Conservation (phyloP, 352 stramenopile species). For the Phytophthora meadii region DNA sequence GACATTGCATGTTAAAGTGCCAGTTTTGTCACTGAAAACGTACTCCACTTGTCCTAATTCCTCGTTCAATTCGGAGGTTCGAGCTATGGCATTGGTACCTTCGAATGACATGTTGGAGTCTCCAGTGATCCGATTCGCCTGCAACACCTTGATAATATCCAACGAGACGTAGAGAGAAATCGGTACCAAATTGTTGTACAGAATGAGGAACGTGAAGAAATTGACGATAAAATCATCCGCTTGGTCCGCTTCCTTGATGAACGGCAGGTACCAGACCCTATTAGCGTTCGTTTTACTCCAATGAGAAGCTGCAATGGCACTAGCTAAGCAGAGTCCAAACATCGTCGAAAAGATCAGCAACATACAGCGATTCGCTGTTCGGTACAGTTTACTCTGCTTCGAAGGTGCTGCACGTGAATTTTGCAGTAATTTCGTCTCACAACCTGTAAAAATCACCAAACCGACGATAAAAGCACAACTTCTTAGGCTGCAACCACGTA, state of each 20-base stretch:
- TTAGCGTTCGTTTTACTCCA: constrained; percentile 49
- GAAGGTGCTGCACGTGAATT: constrained; percentile 74
- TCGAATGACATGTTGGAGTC: constrained; percentile 88
- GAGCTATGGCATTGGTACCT: constrained; percentile 73
- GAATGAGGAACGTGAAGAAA: constrained; percentile 93
- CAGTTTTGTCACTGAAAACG: constrained; percentile 99
- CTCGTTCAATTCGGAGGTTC: constrained; percentile 92
- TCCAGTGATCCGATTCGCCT: constrained; percentile 87
- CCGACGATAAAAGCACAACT: constrained; percentile 96
- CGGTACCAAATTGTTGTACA: constrained; percentile 96
- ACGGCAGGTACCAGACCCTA: constrained; percentile 62
- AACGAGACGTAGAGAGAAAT: constrained; percentile 97
- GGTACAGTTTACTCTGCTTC: constrained; percentile 87
- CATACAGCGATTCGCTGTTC: constrained; percentile 85
- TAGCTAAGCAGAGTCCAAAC: constrained; percentile 65
- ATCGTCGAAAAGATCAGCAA: constrained; percentile 76
- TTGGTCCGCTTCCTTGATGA: constrained; percentile 38
- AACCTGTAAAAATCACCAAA: constrained; percentile 93
- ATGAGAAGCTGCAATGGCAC: constrained; percentile 40
- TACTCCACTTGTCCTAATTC: constrained; percentile 96
- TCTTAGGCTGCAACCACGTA: constrained; percentile 92
- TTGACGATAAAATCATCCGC: constrained; percentile 64
- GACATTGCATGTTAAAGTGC: constrained; percentile 98
- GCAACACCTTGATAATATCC: constrained; percentile 92
- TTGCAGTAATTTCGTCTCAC: constrained; percentile 89